These are phyloP conservation scores for Corymbia maculata DNA, from an alignment of 345 rosid species.

Conservation along the genomic window DNA sequence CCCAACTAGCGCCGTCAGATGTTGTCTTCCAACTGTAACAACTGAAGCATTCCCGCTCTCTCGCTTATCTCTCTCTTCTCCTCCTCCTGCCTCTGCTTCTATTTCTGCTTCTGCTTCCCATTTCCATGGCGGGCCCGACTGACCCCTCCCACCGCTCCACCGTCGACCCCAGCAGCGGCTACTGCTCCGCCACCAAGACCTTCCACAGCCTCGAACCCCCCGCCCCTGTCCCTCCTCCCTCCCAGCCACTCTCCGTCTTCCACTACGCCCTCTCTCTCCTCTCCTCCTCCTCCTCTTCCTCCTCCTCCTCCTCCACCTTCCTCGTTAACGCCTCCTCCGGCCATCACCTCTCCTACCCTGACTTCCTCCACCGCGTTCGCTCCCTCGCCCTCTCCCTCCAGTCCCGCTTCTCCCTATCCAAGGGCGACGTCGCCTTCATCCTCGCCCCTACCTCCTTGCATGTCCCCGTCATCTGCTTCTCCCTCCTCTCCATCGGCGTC, in stretches of 20 bases:
- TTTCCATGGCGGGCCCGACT: neutral
- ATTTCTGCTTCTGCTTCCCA: neutral
- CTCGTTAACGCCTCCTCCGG: neutral
- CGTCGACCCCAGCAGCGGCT: slow-evolving; percentile 14
- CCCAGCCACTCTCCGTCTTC: slow-evolving; percentile 5
- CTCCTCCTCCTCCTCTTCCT: neutral
- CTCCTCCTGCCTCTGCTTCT: neutral
- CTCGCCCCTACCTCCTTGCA: slow-evolving; percentile 12
- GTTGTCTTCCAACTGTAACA: neutral
- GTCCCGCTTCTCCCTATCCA: neutral
- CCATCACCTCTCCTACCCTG: neutral
- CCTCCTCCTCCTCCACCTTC: neutral
- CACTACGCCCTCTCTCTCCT: slow-evolving; percentile 12
- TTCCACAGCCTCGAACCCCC: slow-evolving; percentile 13
- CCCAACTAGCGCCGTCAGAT: neutral
- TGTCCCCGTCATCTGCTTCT: slow-evolving; percentile 21
- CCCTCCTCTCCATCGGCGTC: slow-evolving; percentile 21
- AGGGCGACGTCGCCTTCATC: slow-evolving; percentile 22
- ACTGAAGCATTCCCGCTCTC: neutral
- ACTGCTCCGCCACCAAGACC: slow-evolving; percentile 7
- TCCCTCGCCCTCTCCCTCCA: slow-evolving; percentile 3
- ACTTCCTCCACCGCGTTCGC: neutral
- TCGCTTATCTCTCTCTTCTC: neutral
- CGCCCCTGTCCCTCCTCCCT: neutral
- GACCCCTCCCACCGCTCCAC: neutral